phyloP scores from a whole-genome alignment of 768 basidiomycete genomes.

The Xerocomus brunneocitrinus region DNA sequence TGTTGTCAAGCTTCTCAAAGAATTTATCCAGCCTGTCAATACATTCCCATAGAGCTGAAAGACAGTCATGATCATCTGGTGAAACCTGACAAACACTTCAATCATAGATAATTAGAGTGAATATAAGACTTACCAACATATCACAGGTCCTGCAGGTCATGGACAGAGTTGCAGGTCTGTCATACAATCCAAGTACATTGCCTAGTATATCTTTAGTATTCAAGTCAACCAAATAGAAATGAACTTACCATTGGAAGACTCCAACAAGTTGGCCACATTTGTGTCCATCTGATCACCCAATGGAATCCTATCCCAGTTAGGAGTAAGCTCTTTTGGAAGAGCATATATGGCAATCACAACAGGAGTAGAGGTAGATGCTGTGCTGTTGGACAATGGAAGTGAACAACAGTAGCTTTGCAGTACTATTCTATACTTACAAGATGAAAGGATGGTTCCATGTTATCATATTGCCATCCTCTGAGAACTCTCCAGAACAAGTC shows the following conservation, averaged over 20 bases:
- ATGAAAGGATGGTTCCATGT: not conserved
- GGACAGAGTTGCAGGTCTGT: not conserved
- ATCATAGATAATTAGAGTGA: not conserved
- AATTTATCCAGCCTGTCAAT: not conserved
- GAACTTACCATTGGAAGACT: not conserved
- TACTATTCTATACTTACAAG: too few relatives aligned
- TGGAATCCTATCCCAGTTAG: too few relatives aligned
- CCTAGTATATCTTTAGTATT: not conserved
- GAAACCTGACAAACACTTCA: not conserved
- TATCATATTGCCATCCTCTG: not conserved
- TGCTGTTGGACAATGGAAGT: not conserved
- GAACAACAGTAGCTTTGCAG: too few relatives aligned
- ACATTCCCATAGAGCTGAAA: not conserved
- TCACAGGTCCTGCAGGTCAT: not conserved
- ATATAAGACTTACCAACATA: not conserved
- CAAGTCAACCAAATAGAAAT: not conserved
- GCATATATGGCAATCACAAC: not conserved
- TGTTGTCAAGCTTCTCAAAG: not conserved
- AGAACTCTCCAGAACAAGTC: not conserved
- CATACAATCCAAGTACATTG: not conserved
- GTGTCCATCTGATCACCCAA: not conserved
- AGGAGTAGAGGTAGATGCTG: not conserved
- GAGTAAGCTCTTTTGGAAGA: not conserved
- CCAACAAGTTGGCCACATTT: not conserved
- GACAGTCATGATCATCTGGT: not conserved